These are phyloP conservation scores for Galerina marginata DNA, from an alignment of 768 basidiomycete species.

Conservation along the genomic window DNA sequence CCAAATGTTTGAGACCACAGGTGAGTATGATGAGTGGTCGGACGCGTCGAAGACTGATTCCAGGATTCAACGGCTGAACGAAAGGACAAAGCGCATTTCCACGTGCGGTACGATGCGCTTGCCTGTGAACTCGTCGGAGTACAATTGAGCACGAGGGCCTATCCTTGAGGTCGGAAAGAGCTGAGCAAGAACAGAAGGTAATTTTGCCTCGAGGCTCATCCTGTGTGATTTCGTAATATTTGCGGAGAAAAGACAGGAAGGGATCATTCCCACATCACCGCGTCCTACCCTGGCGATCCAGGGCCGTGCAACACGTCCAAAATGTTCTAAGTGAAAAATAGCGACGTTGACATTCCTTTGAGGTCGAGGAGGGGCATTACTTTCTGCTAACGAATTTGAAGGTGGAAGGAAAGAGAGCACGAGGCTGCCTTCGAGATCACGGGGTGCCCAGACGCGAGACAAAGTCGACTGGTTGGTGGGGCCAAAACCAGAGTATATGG, in stretches of 20 bases:
- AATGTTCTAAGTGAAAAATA: too few species aligned
- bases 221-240: slow-evolving; percentile 9
- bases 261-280: background rate
- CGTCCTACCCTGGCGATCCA: background rate
- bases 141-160: background rate
- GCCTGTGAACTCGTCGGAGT: background rate
- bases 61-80: background rate
- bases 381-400: too few species aligned
- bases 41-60: background rate
- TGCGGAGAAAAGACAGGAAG: background rate
- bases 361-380: too few species aligned
- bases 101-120: background rate
- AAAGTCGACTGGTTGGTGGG: too few species aligned
- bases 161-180: background rate
- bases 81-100: background rate
- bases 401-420: too few species aligned
- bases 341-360: too few species aligned
- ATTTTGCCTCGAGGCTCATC: slow-evolving; percentile 7
- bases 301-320: too few species aligned
- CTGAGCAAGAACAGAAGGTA: background rate
- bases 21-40: background rate
- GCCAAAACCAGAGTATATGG: too few species aligned
- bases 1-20: background rate
- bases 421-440: too few species aligned
- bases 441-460: too few species aligned